Evolutionary conservation across 139 green algal genomes (phyloP).

Genomic region (Coelastrella sp.): DNA sequence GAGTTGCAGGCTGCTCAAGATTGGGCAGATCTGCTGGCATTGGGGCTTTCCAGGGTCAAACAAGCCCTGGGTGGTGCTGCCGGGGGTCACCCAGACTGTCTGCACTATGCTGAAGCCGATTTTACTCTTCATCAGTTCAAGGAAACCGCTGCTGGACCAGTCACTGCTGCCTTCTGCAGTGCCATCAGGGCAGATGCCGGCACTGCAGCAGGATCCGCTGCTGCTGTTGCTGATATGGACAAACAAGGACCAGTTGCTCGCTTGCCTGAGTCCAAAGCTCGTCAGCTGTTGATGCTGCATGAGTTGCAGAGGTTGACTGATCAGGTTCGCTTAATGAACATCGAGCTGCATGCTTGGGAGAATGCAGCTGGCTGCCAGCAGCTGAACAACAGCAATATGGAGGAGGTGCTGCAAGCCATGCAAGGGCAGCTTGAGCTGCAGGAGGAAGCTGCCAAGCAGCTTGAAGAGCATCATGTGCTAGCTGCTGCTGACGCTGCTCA

Average conservation of each 20-base stretch:
- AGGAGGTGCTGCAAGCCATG: neutral
- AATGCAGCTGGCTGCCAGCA: neutral
- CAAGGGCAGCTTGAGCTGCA: neutral
- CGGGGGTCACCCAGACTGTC: neutral
- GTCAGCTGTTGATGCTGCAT: neutral
- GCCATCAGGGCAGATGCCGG: no score
- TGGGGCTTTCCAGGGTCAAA: neutral
- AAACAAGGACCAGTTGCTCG: neutral
- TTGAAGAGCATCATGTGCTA: neutral
- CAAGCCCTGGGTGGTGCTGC: neutral
- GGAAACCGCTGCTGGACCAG: neutral
- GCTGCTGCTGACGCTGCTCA: neutral
- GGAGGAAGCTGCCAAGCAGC: neutral
- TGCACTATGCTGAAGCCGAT: neutral
- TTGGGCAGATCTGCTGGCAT: neutral
- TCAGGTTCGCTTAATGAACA: neutral
- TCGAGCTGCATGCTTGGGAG: neutral
- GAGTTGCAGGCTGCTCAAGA: neutral
- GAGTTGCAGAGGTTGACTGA: neutral
- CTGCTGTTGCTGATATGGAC: neutral
- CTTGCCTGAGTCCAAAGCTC: neutral
- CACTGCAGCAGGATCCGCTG: neutral
- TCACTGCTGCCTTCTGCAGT: no score
- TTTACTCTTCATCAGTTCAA: neutral
- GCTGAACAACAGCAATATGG: neutral